Evolutionary conservation across 495 filamentous ascomycete genomes (phyloP), one percentile per base, ranked within the genome.

Genomic region (Penicillium desertorum): DNA sequence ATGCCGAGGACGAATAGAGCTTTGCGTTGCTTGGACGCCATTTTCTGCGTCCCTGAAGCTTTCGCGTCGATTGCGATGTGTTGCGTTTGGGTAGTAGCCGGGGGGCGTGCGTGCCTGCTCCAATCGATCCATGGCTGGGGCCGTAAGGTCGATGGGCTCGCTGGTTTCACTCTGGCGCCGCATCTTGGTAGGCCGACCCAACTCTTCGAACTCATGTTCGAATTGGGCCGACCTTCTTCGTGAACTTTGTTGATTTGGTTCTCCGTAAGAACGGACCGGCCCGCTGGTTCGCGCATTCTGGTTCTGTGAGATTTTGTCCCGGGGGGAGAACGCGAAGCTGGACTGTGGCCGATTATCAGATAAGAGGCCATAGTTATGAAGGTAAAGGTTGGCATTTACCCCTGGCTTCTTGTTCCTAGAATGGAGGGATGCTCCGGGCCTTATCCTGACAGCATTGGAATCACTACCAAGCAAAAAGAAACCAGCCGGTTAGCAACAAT

Each of bases 201-300:
- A 64, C 7, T 62, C 57, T 29, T 68, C 63, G 8, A 62, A 51
- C 8, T 45, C 25, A 29, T 65, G 49, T 4, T 53, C 60, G 25
- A 65, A 27, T 8, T 45, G 51, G 7, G 50, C 49, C 8, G 23
- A 25, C 19, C 39, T 58, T 23, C 42, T 16, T 19, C 14, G 20
- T 11, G 39, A 20, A 20, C 23, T 14, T 27, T 46, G 23, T 32
- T 12, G 36, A n/a, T 16, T 58, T 51, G 58, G 2, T 44, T 65
- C 67, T 14, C 69, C 67, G 29, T 49, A 62, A 5, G 69, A 71
- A 47, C 70, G 72, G 22, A 76, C 65, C n/a, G 76, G 70, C 7
- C 74, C 75, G 53, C 75, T 79, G 9, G 71, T 64, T 37, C 68
- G 68, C 19, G 62, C 37, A 29, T 68, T 70, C 2, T 45, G 34